Evolutionary conservation across 352 stramenopile genomes (phyloP).

Genomic region (Phytopythium helicoides): DNA sequence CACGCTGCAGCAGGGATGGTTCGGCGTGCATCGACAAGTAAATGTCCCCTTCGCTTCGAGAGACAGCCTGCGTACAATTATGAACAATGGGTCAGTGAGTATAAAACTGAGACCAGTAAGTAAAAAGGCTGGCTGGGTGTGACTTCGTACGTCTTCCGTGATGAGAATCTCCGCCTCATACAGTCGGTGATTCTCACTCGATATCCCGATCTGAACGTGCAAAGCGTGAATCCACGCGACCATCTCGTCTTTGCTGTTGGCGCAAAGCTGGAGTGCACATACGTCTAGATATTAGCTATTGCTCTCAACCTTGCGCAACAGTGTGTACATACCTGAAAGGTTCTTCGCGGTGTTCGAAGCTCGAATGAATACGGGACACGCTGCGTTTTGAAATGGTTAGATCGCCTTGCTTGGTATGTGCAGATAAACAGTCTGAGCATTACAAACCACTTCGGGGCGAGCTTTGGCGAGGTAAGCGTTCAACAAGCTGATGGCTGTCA

Average conservation of each 20-base stretch:
- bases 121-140: neutral
- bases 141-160: constrained; percentile 68
- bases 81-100: neutral
- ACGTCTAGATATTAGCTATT: no score
- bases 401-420: neutral
- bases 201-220: constrained; percentile 77
- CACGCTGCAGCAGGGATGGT: constrained; percentile 60
- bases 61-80: constrained; percentile 40
- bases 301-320: neutral
- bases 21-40: constrained; percentile 36
- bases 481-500: constrained; percentile 78
- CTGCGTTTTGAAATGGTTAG: constrained; percentile 16
- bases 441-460: constrained; percentile 66
- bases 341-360: constrained; percentile 63
- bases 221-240: constrained; percentile 79
- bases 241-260: constrained; percentile 78
- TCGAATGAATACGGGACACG: constrained; percentile 76
- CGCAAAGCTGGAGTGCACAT: constrained; percentile 46
- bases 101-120: no score
- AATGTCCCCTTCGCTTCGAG: constrained; percentile 51
- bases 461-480: constrained; percentile 73
- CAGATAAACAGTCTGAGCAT: neutral
- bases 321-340: constrained; percentile 51
- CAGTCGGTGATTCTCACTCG: constrained; percentile 73
- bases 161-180: constrained; percentile 85